A percentile compares a stretch with the other conserved stretches of the same genome.
These are phyloP conservation scores for Citrus medica DNA, from an alignment of 345 rosid species.

Conservation along the genomic window DNA sequence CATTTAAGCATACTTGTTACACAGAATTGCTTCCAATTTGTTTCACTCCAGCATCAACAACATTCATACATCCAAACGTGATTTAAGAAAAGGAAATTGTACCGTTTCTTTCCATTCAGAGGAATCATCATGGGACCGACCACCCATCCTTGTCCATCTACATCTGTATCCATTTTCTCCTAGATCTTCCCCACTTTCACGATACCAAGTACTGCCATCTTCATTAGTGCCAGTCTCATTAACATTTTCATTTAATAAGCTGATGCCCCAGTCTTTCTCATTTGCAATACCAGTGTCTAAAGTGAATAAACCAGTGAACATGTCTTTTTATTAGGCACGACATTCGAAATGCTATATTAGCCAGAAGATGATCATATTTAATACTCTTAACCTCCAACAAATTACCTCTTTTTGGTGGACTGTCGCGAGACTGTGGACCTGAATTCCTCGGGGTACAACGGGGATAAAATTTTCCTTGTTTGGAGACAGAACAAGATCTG, in stretches of 20 bases:
- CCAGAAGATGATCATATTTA: neutral
- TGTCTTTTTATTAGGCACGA: conserved; percentile 8
- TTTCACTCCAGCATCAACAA: conserved; percentile 9
- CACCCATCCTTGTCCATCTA: conserved; percentile 98
- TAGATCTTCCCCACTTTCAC: conserved; percentile 85
- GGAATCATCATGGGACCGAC: conserved; percentile 67
- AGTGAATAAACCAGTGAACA: conserved; percentile 14
- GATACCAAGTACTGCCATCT: conserved; percentile 88
- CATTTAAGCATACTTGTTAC: neutral
- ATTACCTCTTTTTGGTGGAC: conserved; percentile 92
- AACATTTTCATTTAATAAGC: conserved; percentile 70
- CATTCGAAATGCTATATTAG: neutral
- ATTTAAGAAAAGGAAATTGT: conserved; percentile 19
- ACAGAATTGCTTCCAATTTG: neutral
- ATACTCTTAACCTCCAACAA: neutral
- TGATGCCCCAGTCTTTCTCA: conserved; percentile 98
- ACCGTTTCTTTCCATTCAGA: conserved; percentile 98
- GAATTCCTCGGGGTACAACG: conserved; percentile 80
- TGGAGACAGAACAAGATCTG: conserved; percentile 65
- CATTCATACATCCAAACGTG: conserved; percentile 8
- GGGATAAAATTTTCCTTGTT: conserved; percentile 75
- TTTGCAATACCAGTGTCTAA: conserved; percentile 98
- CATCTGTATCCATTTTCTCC: conserved; percentile 90
- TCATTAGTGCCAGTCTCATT: conserved; percentile 87
- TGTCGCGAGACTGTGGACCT: conserved; percentile 89